phyloP scores from a whole-genome alignment of 768 basidiomycete species.

The Amyloporia xantha region DNA sequence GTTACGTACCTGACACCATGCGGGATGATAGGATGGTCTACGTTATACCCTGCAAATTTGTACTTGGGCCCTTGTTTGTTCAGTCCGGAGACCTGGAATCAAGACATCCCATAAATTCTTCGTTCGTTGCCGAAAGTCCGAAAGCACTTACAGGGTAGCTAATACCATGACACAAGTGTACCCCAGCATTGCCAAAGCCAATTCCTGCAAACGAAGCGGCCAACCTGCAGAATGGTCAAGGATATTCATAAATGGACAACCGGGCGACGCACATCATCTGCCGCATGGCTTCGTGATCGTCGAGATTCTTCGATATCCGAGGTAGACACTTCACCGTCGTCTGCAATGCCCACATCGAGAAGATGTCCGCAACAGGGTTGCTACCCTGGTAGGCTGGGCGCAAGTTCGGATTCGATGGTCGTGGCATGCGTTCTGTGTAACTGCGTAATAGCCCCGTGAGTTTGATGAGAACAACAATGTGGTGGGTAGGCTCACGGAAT shows the following conservation, averaged over 20 bases:
- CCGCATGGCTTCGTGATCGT: conserved; percentile 75
- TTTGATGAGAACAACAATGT: conserved; percentile 7
- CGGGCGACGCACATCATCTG: conserved; percentile 69
- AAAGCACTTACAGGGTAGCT: conserved; percentile 63
- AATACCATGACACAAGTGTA: conserved; percentile 87
- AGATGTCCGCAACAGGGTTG: conserved; percentile 93
- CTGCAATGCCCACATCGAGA: conserved; percentile 88
- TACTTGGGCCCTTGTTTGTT: conserved; percentile 95
- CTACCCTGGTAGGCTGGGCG: conserved; percentile 92
- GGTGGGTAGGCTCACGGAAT: conserved; percentile 59
- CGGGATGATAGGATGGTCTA: conserved; percentile 86
- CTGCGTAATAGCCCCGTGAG: conserved; percentile 28
- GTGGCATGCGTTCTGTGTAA: conserved; percentile 86
- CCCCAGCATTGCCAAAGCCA: conserved; percentile 91
- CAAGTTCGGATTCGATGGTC: conserved; percentile 84
- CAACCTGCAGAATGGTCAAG: conserved; percentile 39
- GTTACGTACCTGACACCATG: conserved; percentile 68
- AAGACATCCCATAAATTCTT: conserved; percentile 1
- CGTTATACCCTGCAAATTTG: conserved; percentile 83
- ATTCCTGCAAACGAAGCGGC: conserved; percentile 94
- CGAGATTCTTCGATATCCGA: conserved; percentile 69
- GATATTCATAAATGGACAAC: not conserved
- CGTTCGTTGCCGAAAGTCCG: conserved; percentile 6
- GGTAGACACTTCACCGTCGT: conserved; percentile 88
- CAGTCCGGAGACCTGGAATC: conserved; percentile 75